Percentiles rank a stretch among this genome's conserved stretches.
Conservation (phyloP, 148 eudicot species). For the Vaccinium myrtillus region DNA sequence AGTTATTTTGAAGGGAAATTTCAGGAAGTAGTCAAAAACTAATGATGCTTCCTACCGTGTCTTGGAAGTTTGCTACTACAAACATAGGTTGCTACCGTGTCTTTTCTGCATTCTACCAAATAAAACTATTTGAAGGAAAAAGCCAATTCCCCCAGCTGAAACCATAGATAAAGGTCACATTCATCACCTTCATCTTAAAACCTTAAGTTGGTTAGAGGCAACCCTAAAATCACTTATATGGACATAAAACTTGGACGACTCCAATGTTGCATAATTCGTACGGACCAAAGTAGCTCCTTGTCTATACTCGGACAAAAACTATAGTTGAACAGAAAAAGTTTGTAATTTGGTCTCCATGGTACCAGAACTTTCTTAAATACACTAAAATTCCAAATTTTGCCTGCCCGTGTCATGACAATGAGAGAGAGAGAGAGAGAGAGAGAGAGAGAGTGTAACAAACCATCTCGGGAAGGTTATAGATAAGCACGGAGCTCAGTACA, state of each 20-base stretch:
- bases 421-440: background rate
- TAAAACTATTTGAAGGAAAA: background rate
- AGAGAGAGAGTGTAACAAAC: constrained; percentile 14
- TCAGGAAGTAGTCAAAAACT: background rate
- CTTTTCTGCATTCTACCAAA: background rate
- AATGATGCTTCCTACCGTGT: background rate
- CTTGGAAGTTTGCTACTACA: background rate
- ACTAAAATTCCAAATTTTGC: too few relatives aligned
- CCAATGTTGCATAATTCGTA: background rate
- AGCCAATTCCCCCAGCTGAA: background rate
- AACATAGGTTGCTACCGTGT: background rate
- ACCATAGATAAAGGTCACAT: background rate
- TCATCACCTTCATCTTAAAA: background rate
- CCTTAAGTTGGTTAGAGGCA: background rate
- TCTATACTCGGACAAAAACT: background rate
- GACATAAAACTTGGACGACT: background rate
- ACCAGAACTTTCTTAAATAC: background rate
- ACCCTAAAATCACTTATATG: background rate
- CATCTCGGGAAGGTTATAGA: constrained; percentile 98
- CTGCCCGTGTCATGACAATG: background rate
- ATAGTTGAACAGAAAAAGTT: background rate
- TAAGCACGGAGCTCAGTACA: constrained; percentile 88
- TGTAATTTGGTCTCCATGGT: background rate
- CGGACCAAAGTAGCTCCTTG: background rate
- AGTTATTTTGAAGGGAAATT: background rate